Evolutionary conservation across 371 early-diverging fungal species (phyloP), one percentile per base, ranked within the genome.

Genomic region (Apophysomyces trapeziformis): DNA sequence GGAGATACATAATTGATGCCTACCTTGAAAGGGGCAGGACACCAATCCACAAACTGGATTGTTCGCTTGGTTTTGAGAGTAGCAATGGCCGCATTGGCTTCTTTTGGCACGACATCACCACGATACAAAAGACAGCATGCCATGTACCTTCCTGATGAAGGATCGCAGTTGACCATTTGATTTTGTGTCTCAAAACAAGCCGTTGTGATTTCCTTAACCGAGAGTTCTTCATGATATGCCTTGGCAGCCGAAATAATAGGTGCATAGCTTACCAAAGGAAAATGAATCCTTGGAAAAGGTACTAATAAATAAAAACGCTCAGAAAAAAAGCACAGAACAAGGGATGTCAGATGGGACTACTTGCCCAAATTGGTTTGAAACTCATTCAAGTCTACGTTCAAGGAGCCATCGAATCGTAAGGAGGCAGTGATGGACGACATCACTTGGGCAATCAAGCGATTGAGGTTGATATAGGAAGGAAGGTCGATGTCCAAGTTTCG

Each of bases 341-440:
- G 41, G 41, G 13, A 13, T 9, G 54, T 21, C n/a, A 26, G 32
- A 26, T 26, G 3, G 32, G 32, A 26, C 32, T 26, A 50, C 18
- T 95, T 95, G 43, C 95, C 95, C 82, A 97, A 85, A 87, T 97
- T 97, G 70, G 96, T 95, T 79, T 95, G 95, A 90, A 97, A 96
- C 85, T 97, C 96, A 67, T 91, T 95, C 82, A 97, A 79, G 77
- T 97, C 98, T 54, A 95, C 98, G 84, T 97, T 97, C 70, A 97
- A 84, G 46, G 92, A 90, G 64, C 98, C 98, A 65, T 95, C 93
- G 87, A 99, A 99, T 77, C 99, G 93, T 65, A 99, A 92, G 57
- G 99, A 96, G 39, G 99, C 97, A 96, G 99, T 90, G 89, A 99
- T 97, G 67, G 98, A 98, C 58, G 98, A 98, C 62, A 99, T 98